Evolutionary conservation across 1,139 yeast species (phyloP).

Genomic region (Scheffersomyces segobiensis): DNA sequence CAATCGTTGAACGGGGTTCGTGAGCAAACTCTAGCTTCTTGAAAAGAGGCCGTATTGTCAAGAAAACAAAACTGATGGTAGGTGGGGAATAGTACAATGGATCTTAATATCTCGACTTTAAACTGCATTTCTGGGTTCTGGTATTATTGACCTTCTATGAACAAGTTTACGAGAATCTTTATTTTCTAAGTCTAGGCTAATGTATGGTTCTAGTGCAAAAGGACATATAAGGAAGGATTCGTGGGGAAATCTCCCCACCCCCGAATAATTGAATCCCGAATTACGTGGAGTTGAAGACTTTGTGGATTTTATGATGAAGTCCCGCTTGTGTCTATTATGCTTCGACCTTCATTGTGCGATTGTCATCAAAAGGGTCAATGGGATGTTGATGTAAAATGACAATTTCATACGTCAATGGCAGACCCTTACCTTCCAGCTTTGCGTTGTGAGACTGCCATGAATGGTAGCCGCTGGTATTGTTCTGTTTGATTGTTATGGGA

Average conservation of each 20-base stretch:
- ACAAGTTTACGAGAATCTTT: not conserved
- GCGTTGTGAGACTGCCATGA: not conserved
- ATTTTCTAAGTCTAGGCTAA: not conserved
- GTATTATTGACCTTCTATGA: not conserved
- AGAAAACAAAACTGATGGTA: not conserved
- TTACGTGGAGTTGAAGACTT: not conserved
- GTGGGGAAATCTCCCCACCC: not conserved
- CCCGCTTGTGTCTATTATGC: not conserved
- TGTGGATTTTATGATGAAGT: not conserved
- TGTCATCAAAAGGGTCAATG: not conserved
- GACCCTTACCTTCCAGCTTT: not conserved
- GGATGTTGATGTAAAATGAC: not conserved
- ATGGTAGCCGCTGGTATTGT: not conserved
- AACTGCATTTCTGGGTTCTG: not conserved
- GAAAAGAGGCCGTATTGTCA: not conserved
- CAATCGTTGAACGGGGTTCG: not conserved
- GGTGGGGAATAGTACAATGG: not conserved
- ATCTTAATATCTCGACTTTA: no score
- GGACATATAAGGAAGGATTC: not conserved
- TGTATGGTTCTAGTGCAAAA: not conserved
- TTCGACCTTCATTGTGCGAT: not conserved
- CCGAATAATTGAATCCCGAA: not conserved
- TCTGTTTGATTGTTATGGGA: not conserved
- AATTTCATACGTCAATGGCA: not conserved
- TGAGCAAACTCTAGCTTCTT: not conserved